A percentile compares a stretch with the other conserved stretches of the same genome.
These are phyloP conservation scores for Ceriops tagal DNA, from an alignment of 345 rosid genomes.

Conservation along the genomic window DNA sequence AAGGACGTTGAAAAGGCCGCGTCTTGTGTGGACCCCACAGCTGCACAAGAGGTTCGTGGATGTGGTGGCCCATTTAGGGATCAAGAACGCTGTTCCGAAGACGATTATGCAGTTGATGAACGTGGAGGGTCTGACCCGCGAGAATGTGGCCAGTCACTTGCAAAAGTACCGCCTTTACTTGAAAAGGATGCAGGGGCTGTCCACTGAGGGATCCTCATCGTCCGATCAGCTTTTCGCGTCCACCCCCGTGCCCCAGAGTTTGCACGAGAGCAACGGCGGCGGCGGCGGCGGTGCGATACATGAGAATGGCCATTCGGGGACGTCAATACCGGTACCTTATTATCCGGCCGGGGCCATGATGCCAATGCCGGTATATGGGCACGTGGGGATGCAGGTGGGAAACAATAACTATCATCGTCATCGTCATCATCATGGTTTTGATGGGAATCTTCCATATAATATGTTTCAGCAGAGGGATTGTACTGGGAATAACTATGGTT, in stretches of 20 bases:
- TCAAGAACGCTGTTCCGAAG: conserved; percentile 94
- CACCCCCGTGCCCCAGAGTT: conserved; percentile 65
- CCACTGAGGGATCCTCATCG: conserved; percentile 54
- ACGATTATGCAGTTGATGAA: conserved; percentile 99
- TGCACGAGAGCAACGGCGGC: conserved; percentile 34
- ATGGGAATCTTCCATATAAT: conserved; percentile 41
- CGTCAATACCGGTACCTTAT: conserved; percentile 25
- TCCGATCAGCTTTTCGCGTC: conserved; percentile 80
- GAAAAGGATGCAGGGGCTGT: conserved; percentile 82
- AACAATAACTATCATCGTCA: conserved; percentile 10
- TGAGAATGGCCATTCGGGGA: conserved; percentile 39
- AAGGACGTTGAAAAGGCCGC: conserved; percentile 63
- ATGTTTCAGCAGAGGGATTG: conserved; percentile 66
- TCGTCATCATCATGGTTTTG: conserved; percentile 32
- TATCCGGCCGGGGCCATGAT: conserved; percentile 33
- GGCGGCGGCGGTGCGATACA: background rate
- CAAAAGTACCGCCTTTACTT: conserved; percentile 89
- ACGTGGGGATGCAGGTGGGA: conserved; percentile 52
- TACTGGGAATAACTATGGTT: conserved; percentile 57
- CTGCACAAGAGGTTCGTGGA: conserved; percentile 95
- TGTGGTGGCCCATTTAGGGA: conserved; percentile 80
- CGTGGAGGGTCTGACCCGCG: conserved; percentile 89
- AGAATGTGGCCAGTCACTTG: conserved; percentile 92
- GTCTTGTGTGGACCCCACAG: conserved; percentile 97
- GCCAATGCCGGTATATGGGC: conserved; percentile 68